These are phyloP conservation scores for Acacia crassicarpa DNA, from an alignment of 306 rosid species.

Conservation along the genomic window DNA sequence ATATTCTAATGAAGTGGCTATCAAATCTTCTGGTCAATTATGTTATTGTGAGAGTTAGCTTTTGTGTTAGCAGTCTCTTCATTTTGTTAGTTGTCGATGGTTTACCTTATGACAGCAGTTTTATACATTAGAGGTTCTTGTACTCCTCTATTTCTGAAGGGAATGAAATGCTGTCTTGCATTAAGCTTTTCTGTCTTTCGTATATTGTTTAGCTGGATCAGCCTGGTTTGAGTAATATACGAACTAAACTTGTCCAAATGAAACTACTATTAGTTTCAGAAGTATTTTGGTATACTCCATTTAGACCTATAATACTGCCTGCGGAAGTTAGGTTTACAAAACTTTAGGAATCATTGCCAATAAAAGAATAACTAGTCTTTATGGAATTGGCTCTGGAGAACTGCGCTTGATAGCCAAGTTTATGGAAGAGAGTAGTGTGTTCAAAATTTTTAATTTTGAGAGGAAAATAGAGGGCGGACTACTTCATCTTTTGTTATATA, in stretches of 20 bases:
- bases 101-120: neutral
- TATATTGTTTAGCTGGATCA: neutral
- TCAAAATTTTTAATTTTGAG: neutral
- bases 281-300: neutral
- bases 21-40: neutral
- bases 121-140: neutral
- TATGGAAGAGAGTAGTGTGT: neutral
- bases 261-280: neutral
- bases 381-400: neutral
- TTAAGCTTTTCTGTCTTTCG: neutral
- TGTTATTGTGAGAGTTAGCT: neutral
- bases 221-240: neutral
- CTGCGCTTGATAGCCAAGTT: neutral
- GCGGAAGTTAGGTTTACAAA: neutral
- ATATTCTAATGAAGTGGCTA: neutral
- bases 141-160: neutral
- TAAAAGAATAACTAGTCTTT: neutral
- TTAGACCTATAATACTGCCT: neutral
- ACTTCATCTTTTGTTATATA: neutral
- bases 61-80: neutral
- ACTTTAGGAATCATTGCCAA: neutral
- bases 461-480: conserved; percentile 1
- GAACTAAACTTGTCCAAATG: conserved; percentile 18
- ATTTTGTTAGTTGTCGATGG: conserved; percentile 4
- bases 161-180: conserved; percentile 7